Base-by-base conservation (phyloP, 805 yeast species). In the Brettanomyces naardenensis region DNA sequence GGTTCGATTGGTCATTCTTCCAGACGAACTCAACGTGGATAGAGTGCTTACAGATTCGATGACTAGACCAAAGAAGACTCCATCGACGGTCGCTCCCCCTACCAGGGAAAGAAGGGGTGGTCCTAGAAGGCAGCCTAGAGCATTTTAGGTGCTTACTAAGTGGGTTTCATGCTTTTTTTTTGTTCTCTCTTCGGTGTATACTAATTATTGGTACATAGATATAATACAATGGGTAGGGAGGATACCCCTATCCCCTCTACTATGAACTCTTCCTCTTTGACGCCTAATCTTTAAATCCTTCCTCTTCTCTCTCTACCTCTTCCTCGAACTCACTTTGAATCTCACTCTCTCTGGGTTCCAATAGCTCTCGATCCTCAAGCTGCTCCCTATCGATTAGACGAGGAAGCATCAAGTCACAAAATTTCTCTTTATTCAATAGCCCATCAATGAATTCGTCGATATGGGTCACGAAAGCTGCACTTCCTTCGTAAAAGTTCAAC, bases 1-100 rank as follows among this genome's bases (percentile, higher is more conserved):
- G 39, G 81, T 89, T 25, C 73, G 97, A 46, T 79, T 82, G 56
- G 81, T 84, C 31, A 65, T 86, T 21, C 68, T 89, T 22, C 97
- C 97, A 0, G 97, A 89, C 48, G 79, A 88, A 15, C 61, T 89
- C 44, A 86, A 90, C 40, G 59, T 90, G 35, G 90, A 82, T 41
- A 60, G 69, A 14, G 54, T 80, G 22, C 60, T 82, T 35, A 70
- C 75, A 14, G 82, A 75, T 47, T 62, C 76, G 15, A 59, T 61
- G 42, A 20, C 14, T 14, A 15, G 28, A 14, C 30, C 36, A 5
- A 31, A 21, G n/a, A 14, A 7, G 10, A 31, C 15, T 9, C 34
- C 34, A 10, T 31, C 34, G 9, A 31, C 34, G 2, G 15, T 13
- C 13, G 18, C 3, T 31, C 34, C 34, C 15, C 23, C 14, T 19